These are phyloP conservation scores for Coemansia sp. DNA, from an alignment of 192 early-diverging fungal genomes.

Conservation along the genomic window DNA sequence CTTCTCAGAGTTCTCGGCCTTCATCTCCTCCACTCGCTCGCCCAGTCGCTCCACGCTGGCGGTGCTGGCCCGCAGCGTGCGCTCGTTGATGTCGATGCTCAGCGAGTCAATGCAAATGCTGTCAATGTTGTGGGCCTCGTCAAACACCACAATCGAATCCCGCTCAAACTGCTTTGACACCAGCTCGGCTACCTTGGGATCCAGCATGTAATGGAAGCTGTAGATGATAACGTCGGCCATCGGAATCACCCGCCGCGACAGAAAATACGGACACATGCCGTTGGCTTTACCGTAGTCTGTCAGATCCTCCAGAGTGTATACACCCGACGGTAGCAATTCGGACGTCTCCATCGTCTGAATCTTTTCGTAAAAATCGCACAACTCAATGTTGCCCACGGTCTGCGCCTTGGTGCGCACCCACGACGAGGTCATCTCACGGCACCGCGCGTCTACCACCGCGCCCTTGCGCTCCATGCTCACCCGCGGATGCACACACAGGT, in stretches of 20 bases:
- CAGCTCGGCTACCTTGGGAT: constrained; percentile 97
- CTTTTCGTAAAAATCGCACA: constrained; percentile 79
- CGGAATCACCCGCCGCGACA: constrained; percentile 78
- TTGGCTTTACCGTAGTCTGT: constrained; percentile 71
- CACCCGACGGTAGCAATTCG: constrained; percentile 72
- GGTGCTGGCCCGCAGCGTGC: constrained; percentile 86
- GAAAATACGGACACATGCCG: constrained; percentile 90
- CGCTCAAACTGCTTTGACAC: constrained; percentile 93
- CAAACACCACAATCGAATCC: constrained; percentile 97
- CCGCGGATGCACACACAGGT: constrained; percentile 88
- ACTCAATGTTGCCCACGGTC: constrained; percentile 44
- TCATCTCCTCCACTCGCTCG: constrained; percentile 75
- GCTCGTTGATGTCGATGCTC: constrained; percentile 88
- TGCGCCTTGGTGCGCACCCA: constrained; percentile 82
- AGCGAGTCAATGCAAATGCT: constrained; percentile 98
- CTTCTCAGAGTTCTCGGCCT: constrained; percentile 80
- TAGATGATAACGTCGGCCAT: constrained; percentile 97
- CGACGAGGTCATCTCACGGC: constrained; percentile 86
- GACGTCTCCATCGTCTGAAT: constrained; percentile 60
- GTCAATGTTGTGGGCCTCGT: constrained; percentile 99
- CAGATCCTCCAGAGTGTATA: constrained; percentile 96
- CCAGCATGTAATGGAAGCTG: constrained; percentile 98
- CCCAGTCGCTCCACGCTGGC: constrained; percentile 68
- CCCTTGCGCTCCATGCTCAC: constrained; percentile 87
- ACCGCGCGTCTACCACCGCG: constrained; percentile 81